These are phyloP conservation scores for Bondarzewia mesenterica DNA, from an alignment of 1,284 basidiomycete species.

Conservation along the genomic window DNA sequence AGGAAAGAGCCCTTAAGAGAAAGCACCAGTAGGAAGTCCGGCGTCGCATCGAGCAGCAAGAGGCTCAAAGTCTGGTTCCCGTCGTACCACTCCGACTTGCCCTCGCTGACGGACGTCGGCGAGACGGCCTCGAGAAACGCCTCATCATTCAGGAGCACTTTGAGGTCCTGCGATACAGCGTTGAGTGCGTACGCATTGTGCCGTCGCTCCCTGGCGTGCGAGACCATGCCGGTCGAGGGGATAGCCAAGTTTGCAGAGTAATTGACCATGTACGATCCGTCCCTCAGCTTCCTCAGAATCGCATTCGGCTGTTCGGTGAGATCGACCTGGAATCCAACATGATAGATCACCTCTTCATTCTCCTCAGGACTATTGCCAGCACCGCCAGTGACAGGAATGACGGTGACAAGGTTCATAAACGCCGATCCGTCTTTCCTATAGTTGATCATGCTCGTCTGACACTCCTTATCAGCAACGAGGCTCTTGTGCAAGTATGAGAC, in stretches of 20 bases:
- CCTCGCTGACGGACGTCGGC: conserved; percentile 18
- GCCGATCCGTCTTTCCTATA: conserved; percentile 81
- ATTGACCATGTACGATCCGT: conserved; percentile 67
- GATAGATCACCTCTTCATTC: conserved; percentile 63
- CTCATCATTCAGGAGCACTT: conserved; percentile 27
- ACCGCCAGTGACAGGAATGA: conserved; percentile 75
- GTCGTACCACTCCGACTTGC: conserved; percentile 22
- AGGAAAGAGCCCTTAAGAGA: conserved; percentile 92
- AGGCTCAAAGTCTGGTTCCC: conserved; percentile 47
- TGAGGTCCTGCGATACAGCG: conserved; percentile 35
- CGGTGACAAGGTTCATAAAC: conserved; percentile 81
- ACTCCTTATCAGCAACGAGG: conserved; percentile 72
- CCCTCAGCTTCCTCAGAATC: conserved; percentile 69
- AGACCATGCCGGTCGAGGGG: conserved; percentile 10
- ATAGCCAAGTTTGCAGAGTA: conserved; percentile 24
- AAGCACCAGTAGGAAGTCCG: conserved; percentile 85
- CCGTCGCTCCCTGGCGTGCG: conserved; percentile 24
- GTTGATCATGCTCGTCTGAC: conserved; percentile 83
- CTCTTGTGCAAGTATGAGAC: conserved; percentile 63
- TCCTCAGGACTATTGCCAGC: conserved; percentile 39
- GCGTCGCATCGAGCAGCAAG: conserved; percentile 58
- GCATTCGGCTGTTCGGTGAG: conserved; percentile 80
- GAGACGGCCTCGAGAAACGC: conserved; percentile 31
- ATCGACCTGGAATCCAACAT: conserved; percentile 92
- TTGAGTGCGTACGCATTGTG: conserved; percentile 22